A percentile compares a stretch with the other conserved stretches of the same genome.
phyloP scores from a whole-genome alignment of 805 yeast species.

The Zygoascus ofunaensis region DNA sequence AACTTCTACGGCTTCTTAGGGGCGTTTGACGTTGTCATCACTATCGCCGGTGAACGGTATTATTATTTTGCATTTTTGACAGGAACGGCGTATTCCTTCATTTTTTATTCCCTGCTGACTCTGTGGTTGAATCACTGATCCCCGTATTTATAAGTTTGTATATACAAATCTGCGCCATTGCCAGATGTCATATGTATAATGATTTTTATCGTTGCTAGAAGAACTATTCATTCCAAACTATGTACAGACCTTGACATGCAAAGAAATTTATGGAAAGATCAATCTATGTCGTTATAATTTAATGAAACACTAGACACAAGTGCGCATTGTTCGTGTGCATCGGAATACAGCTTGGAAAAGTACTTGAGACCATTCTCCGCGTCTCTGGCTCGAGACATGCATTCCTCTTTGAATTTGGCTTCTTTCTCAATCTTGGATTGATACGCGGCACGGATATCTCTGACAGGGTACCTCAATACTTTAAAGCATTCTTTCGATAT shows the following conservation, averaged over 20 bases:
- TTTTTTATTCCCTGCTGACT: conserved; percentile 2
- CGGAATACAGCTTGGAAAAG: conserved; percentile 42
- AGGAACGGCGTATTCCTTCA: conserved; percentile 7
- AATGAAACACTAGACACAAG: conserved; percentile 32
- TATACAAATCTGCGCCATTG: too few species aligned
- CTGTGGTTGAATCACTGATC: too few species aligned
- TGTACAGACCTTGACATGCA: too few species aligned
- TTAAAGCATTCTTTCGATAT: conserved; percentile 73
- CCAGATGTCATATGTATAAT: too few species aligned
- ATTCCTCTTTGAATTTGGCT: conserved; percentile 46
- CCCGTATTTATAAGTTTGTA: too few species aligned
- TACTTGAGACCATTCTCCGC: conserved; percentile 49
- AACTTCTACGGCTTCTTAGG: conserved; percentile 15
- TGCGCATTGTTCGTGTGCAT: conserved; percentile 36
- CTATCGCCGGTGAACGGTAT: conserved; percentile 5
- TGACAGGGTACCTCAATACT: conserved; percentile 71
- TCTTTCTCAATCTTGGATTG: conserved; percentile 58
- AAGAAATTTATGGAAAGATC: too few species aligned
- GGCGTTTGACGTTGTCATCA: conserved; percentile 5
- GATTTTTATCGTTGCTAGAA: too few species aligned
- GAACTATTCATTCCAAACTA: too few species aligned
- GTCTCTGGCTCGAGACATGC: conserved; percentile 42
- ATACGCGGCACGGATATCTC: conserved; percentile 66
- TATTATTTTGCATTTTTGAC: conserved; percentile 12
- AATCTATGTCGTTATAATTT: conserved; percentile 9